These are phyloP conservation scores for Bacidia rubella DNA, from an alignment of 495 filamentous ascomycete genomes.

Conservation along the genomic window DNA sequence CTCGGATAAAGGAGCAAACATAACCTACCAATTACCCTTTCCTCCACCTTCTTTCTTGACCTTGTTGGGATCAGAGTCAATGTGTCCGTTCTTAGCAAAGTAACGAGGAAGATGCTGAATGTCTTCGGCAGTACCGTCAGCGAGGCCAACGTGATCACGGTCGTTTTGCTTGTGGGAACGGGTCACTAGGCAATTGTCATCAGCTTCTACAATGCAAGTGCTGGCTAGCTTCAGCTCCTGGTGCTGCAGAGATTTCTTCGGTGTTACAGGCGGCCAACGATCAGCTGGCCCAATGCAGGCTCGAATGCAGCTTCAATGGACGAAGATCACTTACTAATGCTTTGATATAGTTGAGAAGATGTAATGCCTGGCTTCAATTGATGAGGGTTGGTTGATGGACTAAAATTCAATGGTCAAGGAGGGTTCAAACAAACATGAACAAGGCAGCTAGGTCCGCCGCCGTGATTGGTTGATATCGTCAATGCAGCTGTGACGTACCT, in stretches of 20 bases:
- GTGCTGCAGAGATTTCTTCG: not conserved
- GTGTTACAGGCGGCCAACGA: not conserved
- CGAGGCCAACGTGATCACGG: conserved; percentile 63
- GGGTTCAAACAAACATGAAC: not conserved
- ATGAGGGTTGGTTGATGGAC: not conserved
- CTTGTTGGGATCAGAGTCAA: conserved; percentile 75
- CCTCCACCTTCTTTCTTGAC: conserved; percentile 93
- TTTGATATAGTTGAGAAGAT: too few species aligned
- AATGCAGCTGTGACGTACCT: conserved; percentile 1
- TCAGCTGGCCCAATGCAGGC: not conserved
- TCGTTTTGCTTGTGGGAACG: conserved; percentile 87
- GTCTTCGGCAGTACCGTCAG: conserved; percentile 54
- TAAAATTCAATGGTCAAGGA: not conserved
- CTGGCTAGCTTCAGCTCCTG: not conserved
- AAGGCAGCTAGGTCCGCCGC: not conserved
- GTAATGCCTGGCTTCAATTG: not conserved
- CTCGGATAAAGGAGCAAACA: conserved; percentile 3
- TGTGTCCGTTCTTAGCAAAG: conserved; percentile 78
- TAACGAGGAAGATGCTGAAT: conserved; percentile 58
- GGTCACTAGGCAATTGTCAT: conserved; percentile 50
- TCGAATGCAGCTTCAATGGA: not conserved
- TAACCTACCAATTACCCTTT: conserved; percentile 80
- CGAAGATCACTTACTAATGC: too few species aligned
- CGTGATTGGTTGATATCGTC: not conserved
- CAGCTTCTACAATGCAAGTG: not conserved